A percentile compares a stretch with the other conserved stretches of the same genome.
Evolutionary conservation across 2,329 filamentous ascomycete species (phyloP).

Genomic region (Alternaria triticimaculans): DNA sequence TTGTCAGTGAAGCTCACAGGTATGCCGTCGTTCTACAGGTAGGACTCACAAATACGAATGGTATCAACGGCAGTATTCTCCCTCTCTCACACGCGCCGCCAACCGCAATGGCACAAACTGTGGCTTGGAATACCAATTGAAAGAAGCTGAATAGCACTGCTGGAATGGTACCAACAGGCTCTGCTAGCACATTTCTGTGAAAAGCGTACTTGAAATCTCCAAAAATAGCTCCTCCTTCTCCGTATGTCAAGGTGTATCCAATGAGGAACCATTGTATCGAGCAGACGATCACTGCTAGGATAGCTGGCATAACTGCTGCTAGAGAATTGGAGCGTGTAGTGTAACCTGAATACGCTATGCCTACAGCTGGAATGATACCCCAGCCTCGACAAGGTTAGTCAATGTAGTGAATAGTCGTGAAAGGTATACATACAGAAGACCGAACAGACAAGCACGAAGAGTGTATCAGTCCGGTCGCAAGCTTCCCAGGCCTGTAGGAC

Average conservation of each 20-base stretch:
- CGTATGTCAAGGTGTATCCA: conserved; percentile 59
- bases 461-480: conserved; percentile 60
- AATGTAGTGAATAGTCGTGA: neutral
- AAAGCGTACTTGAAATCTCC: conserved; percentile 56
- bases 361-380: conserved; percentile 60
- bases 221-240: conserved; percentile 55
- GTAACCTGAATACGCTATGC: conserved; percentile 59
- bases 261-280: conserved; percentile 60
- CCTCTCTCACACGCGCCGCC: conserved; percentile 59
- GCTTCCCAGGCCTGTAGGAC: conserved; percentile 56
- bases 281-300: conserved; percentile 57
- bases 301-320: conserved; percentile 57
- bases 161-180: conserved; percentile 59
- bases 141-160: conserved; percentile 61
- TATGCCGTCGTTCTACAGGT: neutral
- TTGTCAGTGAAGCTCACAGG: neutral
- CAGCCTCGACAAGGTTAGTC: conserved; percentile 43
- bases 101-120: conserved; percentile 59
- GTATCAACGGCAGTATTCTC: conserved; percentile 54
- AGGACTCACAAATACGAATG: conserved; percentile 54
- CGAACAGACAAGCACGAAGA: conserved; percentile 59
- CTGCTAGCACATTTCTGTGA: conserved; percentile 54
- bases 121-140: conserved; percentile 59
- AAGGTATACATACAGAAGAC: conserved; percentile 51
- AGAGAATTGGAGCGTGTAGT: conserved; percentile 57